Conservation (phyloP, 2,329 filamentous ascomycete species). For the Fusarium lateritium region DNA sequence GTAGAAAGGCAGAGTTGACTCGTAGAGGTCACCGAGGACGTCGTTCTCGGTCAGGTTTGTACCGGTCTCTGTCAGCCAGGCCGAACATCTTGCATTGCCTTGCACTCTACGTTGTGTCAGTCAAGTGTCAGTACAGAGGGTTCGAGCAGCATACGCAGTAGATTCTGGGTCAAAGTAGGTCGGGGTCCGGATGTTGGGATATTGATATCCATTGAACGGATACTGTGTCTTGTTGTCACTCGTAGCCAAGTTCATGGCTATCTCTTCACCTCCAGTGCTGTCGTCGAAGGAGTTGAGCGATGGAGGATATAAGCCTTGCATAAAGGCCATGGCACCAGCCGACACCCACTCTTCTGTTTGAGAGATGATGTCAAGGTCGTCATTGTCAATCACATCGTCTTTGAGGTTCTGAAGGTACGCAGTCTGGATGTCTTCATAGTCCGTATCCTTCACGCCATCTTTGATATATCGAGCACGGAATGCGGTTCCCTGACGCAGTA, state of each 20-base stretch:
- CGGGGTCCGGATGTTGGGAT: constrained; percentile 76
- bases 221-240: constrained; percentile 68
- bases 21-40: constrained; percentile 45
- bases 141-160: constrained; percentile 58
- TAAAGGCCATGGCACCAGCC: constrained; percentile 80
- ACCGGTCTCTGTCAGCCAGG: constrained; percentile 54
- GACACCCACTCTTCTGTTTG: constrained; percentile 66
- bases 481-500: constrained; percentile 63
- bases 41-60: constrained; percentile 47
- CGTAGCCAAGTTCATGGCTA: constrained; percentile 58
- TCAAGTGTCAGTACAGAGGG: neutral
- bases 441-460: constrained; percentile 41
- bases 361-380: constrained; percentile 61
- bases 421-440: constrained; percentile 46
- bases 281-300: constrained; percentile 57
- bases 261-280: constrained; percentile 51
- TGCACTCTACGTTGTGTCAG: constrained; percentile 52
- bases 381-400: constrained; percentile 63
- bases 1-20: constrained; percentile 59
- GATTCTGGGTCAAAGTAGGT: constrained; percentile 61
- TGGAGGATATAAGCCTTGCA: constrained; percentile 89
- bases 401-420: constrained; percentile 61
- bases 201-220: constrained; percentile 85
- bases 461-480: constrained; percentile 66
- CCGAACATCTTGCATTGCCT: constrained; percentile 57